Percentiles rank a stretch among this genome's conserved stretches.
phyloP scores from a whole-genome alignment of 1,284 basidiomycete species.

The Sanghuangporus sanghuang region DNA sequence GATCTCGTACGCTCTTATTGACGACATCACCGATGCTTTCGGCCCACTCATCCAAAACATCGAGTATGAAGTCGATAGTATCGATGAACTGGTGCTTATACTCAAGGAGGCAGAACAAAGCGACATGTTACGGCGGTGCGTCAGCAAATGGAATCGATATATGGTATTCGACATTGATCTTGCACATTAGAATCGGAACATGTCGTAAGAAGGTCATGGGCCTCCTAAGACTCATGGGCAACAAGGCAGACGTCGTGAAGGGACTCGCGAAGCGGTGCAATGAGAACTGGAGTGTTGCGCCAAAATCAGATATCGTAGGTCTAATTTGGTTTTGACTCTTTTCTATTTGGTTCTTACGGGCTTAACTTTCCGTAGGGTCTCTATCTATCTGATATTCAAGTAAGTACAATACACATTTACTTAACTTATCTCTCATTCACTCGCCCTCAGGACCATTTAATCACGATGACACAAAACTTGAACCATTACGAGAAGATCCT shows the following conservation, averaged over 20 bases:
- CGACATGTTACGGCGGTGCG: constrained; percentile 66
- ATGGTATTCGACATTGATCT: background rate
- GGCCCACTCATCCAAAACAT: constrained; percentile 98
- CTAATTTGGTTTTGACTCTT: background rate
- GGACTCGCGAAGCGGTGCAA: constrained; percentile 97
- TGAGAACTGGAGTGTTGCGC: constrained; percentile 98
- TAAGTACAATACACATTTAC: constrained; percentile 21
- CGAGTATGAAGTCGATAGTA: constrained; percentile 99
- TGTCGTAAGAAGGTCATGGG: constrained; percentile 99
- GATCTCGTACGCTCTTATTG: constrained; percentile 99
- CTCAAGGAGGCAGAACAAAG: constrained; percentile 83
- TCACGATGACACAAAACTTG: constrained; percentile 99
- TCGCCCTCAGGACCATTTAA: constrained; percentile 79
- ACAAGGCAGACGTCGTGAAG: constrained; percentile 99
- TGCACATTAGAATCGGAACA: constrained; percentile 79
- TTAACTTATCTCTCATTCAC: background rate
- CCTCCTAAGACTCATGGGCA: constrained; percentile 91
- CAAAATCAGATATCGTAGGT: constrained; percentile 93
- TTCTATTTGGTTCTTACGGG: background rate
- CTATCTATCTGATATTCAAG: constrained; percentile 90
- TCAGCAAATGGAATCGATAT: background rate
- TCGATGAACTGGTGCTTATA: constrained; percentile 97
- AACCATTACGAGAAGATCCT: constrained; percentile 99
- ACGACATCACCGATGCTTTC: constrained; percentile 99
- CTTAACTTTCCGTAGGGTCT: constrained; percentile 58